A percentile compares a stretch with the other conserved stretches of the same genome.
Evolutionary conservation across 169 alveolate species (phyloP).

Genomic region (Eimeria tenella): DNA sequence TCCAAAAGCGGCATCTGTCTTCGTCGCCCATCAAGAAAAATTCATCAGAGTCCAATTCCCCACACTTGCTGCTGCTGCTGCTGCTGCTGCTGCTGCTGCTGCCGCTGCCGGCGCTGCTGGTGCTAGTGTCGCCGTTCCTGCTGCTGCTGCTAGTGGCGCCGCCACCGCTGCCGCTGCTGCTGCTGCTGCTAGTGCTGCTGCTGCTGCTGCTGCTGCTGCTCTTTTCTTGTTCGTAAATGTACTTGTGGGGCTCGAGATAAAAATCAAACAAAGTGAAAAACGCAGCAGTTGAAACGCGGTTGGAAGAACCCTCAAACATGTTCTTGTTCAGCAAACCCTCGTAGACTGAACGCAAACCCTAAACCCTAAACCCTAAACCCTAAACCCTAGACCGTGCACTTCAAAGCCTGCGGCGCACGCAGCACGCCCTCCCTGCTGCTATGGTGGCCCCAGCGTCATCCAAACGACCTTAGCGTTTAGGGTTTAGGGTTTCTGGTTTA

Average conservation of each 20-base stretch:
- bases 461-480: not conserved
- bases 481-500: not conserved
- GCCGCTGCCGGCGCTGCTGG: too few species aligned
- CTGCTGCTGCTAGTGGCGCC: too few species aligned
- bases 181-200: not conserved
- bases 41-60: not conserved
- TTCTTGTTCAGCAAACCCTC: not conserved
- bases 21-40: not conserved
- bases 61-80: too few species aligned
- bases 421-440: not conserved
- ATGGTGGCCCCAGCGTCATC: not conserved
- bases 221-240: not conserved
- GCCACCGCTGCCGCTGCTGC: too few species aligned
- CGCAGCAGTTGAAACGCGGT: not conserved
- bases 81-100: too few species aligned
- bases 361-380: not conserved
- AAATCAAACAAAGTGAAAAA: not conserved
- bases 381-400: constrained; percentile 16
- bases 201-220: not conserved
- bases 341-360: constrained; percentile 2
- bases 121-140: too few species aligned
- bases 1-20: not conserved
- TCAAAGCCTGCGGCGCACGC: not conserved
- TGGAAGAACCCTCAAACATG: not conserved
- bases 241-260: not conserved